These are phyloP conservation scores for Salvia rosmarinus DNA, from an alignment of 257 asterid genomes.

Conservation along the genomic window DNA sequence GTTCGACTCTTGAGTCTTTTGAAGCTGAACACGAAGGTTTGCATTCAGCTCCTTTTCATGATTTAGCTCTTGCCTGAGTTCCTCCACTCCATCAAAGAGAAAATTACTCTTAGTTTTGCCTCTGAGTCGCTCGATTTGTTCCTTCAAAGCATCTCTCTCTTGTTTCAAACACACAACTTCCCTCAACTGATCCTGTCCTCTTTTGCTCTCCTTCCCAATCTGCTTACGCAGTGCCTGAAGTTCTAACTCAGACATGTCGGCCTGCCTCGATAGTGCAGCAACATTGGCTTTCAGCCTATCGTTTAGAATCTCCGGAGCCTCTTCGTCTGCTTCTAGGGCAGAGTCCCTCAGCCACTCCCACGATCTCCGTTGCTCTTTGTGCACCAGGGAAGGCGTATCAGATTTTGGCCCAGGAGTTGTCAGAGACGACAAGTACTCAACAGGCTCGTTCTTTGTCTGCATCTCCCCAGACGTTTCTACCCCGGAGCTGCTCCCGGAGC, in stretches of 20 bases:
- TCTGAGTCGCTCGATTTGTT: conserved; percentile 57
- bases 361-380: conserved; percentile 44
- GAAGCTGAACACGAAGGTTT: conserved; percentile 82
- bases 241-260: conserved; percentile 76
- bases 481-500: conserved; percentile 73
- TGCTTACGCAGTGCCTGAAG: conserved; percentile 90
- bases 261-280: conserved; percentile 68
- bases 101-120: conserved; percentile 39
- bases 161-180: conserved; percentile 62
- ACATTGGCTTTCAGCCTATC: conserved; percentile 71
- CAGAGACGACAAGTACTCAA: conserved; percentile 32
- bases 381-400: conserved; percentile 33
- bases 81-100: conserved; percentile 63
- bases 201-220: conserved; percentile 75
- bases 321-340: conserved; percentile 50
- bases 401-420: conserved; percentile 39
- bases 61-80: conserved; percentile 76
- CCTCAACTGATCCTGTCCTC: conserved; percentile 63
- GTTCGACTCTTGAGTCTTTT: conserved; percentile 88
- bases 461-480: conserved; percentile 57
- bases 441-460: conserved; percentile 42
- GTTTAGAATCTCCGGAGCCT: conserved; percentile 43
- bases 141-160: conserved; percentile 71
- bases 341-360: conserved; percentile 80
- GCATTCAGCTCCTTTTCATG: conserved; percentile 66